A percentile compares a stretch with the other conserved stretches of the same genome.
These are phyloP conservation scores for Termitomyces sp. DNA, from an alignment of 768 basidiomycete genomes.

Conservation along the genomic window DNA sequence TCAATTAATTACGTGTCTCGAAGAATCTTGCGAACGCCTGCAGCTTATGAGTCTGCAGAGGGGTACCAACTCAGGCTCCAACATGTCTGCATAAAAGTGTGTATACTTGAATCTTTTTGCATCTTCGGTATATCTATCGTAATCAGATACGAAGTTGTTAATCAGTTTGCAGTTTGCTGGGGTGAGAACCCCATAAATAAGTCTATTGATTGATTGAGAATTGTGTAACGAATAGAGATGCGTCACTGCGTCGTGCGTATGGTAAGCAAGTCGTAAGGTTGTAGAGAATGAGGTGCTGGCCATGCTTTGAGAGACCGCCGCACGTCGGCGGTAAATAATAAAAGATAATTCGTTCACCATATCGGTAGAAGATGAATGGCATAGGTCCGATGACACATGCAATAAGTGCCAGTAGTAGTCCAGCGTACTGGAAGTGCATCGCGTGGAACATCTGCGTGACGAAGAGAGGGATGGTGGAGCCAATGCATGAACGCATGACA, in stretches of 20 bases:
- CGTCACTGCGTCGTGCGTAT: neutral
- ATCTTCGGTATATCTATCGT: too few relatives aligned
- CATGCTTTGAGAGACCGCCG: conserved; percentile 1
- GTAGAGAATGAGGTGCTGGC: conserved; percentile 7
- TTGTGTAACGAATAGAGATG: neutral
- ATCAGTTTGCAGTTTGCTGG: neutral
- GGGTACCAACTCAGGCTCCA: too few relatives aligned
- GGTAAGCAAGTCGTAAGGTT: neutral
- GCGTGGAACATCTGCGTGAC: conserved; percentile 35
- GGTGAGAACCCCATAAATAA: neutral
- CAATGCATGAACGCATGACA: conserved; percentile 30
- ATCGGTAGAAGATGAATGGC: conserved; percentile 33
- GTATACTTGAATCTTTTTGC: too few relatives aligned
- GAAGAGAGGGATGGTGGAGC: conserved; percentile 33
- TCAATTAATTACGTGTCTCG: too few relatives aligned
- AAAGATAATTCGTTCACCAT: conserved; percentile 31
- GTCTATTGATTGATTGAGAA: neutral
- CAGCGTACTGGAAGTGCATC: conserved; percentile 35
- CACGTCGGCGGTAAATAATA: neutral
- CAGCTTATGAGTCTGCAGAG: neutral
- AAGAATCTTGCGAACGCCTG: neutral
- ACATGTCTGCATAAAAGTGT: too few relatives aligned
- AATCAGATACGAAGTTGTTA: too few relatives aligned
- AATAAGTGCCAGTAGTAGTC: conserved; percentile 28
- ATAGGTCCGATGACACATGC: conserved; percentile 29